A percentile compares a stretch with the other conserved stretches of the same genome.
These are phyloP conservation scores for Cicer pinnatifidum DNA, from an alignment of 306 rosid species.

Conservation along the genomic window DNA sequence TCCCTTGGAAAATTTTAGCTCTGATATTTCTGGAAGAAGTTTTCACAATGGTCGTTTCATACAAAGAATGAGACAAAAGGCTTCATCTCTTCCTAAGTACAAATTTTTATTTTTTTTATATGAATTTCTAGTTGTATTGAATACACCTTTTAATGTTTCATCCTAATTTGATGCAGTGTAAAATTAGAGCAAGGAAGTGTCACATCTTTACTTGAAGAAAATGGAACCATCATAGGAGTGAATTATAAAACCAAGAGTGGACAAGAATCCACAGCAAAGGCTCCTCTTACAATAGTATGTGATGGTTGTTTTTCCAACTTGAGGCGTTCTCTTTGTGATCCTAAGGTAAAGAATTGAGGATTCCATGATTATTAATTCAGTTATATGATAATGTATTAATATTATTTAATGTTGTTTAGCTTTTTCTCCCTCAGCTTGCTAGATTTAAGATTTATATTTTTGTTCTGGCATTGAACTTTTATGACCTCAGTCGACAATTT, in stretches of 20 bases:
- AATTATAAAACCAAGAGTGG: slow-evolving; percentile 74
- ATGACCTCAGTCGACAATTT: too few relatives aligned
- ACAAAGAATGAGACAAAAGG: slow-evolving; percentile 61
- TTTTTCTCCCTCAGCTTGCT: too few relatives aligned
- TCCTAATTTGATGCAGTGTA: slow-evolving; percentile 57
- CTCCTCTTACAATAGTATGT: slow-evolving; percentile 63
- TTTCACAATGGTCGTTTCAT: slow-evolving; percentile 68
- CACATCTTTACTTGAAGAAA: slow-evolving; percentile 72
- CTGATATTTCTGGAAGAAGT: slow-evolving; percentile 61
- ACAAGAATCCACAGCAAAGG: slow-evolving; percentile 58
- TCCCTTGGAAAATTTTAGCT: slow-evolving; percentile 50
- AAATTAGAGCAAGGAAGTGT: slow-evolving; percentile 87
- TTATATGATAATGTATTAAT: not conserved
- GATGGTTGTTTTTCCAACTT: slow-evolving; percentile 71
- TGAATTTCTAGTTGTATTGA: not conserved
- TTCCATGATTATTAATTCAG: not conserved
- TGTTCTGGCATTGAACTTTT: too few relatives aligned
- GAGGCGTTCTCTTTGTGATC: slow-evolving; percentile 56
- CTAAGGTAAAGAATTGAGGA: slow-evolving; percentile 44
- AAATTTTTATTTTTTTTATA: not conserved
- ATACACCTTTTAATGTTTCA: not conserved
- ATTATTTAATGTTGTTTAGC: not conserved
- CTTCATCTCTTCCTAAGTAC: slow-evolving; percentile 56
- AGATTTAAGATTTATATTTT: too few relatives aligned
- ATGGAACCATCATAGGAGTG: slow-evolving; percentile 78